Base-by-base conservation (phyloP, 2,329 filamentous ascomycete species). In the Torrubiella hemipterigena region DNA sequence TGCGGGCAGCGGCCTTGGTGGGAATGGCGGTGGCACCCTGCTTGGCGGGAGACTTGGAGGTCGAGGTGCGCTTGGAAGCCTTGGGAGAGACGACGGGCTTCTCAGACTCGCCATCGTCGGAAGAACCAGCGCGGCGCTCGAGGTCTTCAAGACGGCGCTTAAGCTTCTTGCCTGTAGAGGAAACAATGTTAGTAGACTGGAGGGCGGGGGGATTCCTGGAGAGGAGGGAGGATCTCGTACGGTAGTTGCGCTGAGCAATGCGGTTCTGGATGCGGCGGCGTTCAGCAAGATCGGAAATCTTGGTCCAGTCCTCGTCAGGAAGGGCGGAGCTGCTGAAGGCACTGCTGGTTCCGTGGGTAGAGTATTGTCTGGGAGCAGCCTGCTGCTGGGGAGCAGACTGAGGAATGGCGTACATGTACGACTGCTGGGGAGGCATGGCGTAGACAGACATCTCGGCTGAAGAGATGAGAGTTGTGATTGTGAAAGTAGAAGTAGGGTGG, bases 271-370 rank as follows among this genome's bases (percentile, higher is more conserved):
- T 94, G 52, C 87, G 75, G 49, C 87, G 71, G 51, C 91, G 78
- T 63, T 96, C 89, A 31, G 87, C 89, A 37, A 96, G 77, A 58
- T 96, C 89, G 35, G 89, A 93, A 55, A 96, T 94, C 74, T 95
- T 93, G 52, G 89, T 95, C 89, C 89, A 96, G 64, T 96, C 89
- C 63, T 96, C 89, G 51, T 95, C 87, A 33, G 89, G 83, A 56
- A 93, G 93, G 47, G 87, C 89, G 41, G 85, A 93, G 48, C 81
- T 81, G 61, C 84, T 93, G 67, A 93, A 94, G 46, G 89, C 89
- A 61, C 85, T 94, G 64, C 85, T 94, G 39, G 83, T 93, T 53
- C 78, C 79, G 51, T 85, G 77, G 41, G 63, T 69, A 24, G 74
- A 67, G 47, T 80, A 78, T 51, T 84, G 78, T 54, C 80, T 74